Base-by-base conservation (phyloP, 345 rosid genomes). In the Pistacia atlantica region DNA sequence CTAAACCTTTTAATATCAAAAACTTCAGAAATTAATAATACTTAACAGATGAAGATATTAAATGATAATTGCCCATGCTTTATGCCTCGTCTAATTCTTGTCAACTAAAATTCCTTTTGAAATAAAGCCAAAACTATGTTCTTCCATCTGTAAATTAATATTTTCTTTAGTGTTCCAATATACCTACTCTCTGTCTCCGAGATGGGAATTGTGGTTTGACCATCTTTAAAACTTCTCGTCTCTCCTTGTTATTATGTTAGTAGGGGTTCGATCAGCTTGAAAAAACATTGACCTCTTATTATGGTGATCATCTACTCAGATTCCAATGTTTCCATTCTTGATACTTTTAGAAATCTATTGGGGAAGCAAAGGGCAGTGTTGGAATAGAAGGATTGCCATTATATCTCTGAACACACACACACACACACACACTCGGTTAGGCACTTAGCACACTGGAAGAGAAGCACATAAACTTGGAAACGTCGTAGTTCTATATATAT, bases 261-360 rank as follows among this genome's bases (percentile, higher is more conserved):
- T 46, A 25, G 46, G 46, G 1, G 46, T 42, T 42, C 46, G 46
- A 42, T 42, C 46, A 42, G 46, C 46, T 7, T 42, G 46, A 42
- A 42, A 42, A 42, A 5, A 5, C 8, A 7, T 5, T 42, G 46
- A 31, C 3, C 33, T 31, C 6, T 42, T 42, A 7, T 65, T 66
- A 55, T 80, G 80, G 74, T 33, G 71, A 55, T 77, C 61, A 55
- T 77, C 67, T 42, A 60, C 71, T 68, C 75, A 49, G 63, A 42
- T 69, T 73, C 75, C 81, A 57, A 60, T n/a, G 72, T 71, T 18
- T 5, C 56, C 48, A 5, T 38, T 61, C 62, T 46, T 75, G 67
- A 11, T 46, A 13, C 54, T 45, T 51, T 55, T 56, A 45, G 75
- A 17, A 45, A 16, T 69, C 56, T 72, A 46, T 62, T 57, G 67